Base-by-base conservation (phyloP, 2,329 filamentous ascomycete species). In the Hypomyces rosellus region DNA sequence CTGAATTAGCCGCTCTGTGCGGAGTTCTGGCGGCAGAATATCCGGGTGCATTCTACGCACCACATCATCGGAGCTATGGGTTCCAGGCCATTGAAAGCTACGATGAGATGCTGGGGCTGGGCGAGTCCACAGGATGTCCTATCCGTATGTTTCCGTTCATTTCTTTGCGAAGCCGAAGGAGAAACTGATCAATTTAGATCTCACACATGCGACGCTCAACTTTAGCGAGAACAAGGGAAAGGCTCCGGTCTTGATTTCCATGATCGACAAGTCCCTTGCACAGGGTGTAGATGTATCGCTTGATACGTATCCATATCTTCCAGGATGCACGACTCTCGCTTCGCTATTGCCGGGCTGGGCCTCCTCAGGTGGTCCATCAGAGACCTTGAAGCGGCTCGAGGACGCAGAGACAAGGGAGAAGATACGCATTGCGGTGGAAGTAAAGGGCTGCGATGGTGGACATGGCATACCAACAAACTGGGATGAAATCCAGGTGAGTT, bases 391-490 rank as follows among this genome's bases (percentile, higher is more conserved):
- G 43, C 47, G 58, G 25, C 38, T 60, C 12, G 48, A 48, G n/a
- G 51, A 58, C 11, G 34, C 54, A 16, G 54, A 53, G 12, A 45
- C 47, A 25, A 48, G 57, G 33, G 57, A 59, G 15, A 57, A 54
- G 51, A 60, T 60, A 16, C 55, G 55, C 5, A 43, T 58, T 5
- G 58, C 55, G 3, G 48, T 60, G 6, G 58, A 60, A 37, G 56
- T 55, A 6, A 59, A 51, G 34, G 58, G 58, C 3, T 60, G 57
- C n/a, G 58, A 60, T 15, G 57, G 58, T 13, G 58, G 58, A 0
- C 58, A 60, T n/a, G 58, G 58, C n/a, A 60, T 60, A 30, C 58
- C 58, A 5, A 60, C 58, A 8, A 60, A 59, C 42, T 60, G 58
- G 58, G 58, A 59, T 13, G 58, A 59, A 36, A 60, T 60, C 25